A percentile compares a stretch with the other conserved stretches of the same genome.
phyloP scores from a whole-genome alignment of 331 rosid species.

The Pyrus hybrid region DNA sequence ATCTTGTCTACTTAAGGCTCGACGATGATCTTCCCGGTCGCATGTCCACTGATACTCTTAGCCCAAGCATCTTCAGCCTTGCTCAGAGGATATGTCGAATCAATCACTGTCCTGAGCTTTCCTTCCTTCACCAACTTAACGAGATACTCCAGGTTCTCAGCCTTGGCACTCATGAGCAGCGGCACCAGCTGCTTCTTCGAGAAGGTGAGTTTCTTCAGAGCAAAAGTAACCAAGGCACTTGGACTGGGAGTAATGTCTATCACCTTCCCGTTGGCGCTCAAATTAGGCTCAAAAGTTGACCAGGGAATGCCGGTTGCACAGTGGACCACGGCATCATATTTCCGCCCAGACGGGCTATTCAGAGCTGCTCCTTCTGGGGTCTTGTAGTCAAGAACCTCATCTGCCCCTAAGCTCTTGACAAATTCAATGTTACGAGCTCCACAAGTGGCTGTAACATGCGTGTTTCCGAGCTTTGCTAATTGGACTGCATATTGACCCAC shows the following conservation, averaged over 20 bases:
- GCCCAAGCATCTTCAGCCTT: slow-evolving; percentile 85
- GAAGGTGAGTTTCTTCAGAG: slow-evolving; percentile 31
- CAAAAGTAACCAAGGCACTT: slow-evolving; percentile 9
- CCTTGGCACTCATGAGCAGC: not conserved
- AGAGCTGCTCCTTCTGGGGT: slow-evolving; percentile 37
- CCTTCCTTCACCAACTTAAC: slow-evolving; percentile 54
- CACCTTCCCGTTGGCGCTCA: slow-evolving; percentile 32
- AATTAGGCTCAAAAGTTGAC: slow-evolving; percentile 40
- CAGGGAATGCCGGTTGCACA: slow-evolving; percentile 35
- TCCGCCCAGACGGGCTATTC: slow-evolving; percentile 33
- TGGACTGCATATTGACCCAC: too few species aligned
- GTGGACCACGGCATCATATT: slow-evolving; percentile 32
- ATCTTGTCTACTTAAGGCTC: slow-evolving; percentile 17
- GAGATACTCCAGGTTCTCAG: slow-evolving; percentile 18
- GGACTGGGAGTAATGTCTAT: slow-evolving; percentile 33
- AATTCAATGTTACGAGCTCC: slow-evolving; percentile 40
- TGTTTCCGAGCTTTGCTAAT: too few species aligned
- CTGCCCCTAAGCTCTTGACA: slow-evolving; percentile 40
- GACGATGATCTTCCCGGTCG: slow-evolving; percentile 79
- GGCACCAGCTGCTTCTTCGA: slow-evolving; percentile 38
- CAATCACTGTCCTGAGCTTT: slow-evolving; percentile 58
- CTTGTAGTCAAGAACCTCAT: slow-evolving; percentile 50
- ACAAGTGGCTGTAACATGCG: slow-evolving; percentile 46
- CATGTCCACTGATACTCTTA: slow-evolving; percentile 77
- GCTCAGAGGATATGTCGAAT: slow-evolving; percentile 54